phyloP scores from a whole-genome alignment of 116 monocot genomes.

The Cymodocea nodosa region DNA sequence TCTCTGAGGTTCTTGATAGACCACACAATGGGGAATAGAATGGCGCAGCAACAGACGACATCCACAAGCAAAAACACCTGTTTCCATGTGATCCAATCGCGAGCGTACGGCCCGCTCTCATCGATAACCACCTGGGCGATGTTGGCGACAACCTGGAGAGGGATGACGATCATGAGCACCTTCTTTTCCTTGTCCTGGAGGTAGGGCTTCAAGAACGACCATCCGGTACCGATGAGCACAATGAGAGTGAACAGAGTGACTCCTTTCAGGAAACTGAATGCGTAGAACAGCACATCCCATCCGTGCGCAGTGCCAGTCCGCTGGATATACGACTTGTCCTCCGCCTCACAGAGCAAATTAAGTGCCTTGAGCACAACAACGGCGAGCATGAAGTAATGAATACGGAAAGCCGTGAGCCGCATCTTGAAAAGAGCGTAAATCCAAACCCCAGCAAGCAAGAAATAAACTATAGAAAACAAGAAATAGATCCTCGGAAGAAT shows the following conservation, averaged over 20 bases:
- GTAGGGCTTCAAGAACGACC: conserved; percentile 57
- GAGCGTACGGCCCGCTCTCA: conserved; percentile 29
- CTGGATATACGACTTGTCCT: conserved; percentile 15
- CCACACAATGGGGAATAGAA: conserved; percentile 61
- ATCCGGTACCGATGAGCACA: conserved; percentile 47
- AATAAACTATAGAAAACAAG: conserved; percentile 29
- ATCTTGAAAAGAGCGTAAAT: conserved; percentile 12
- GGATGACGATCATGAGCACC: conserved; percentile 54
- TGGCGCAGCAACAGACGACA: conserved; percentile 52
- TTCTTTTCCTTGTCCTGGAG: conserved; percentile 56
- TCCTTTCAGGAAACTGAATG: conserved; percentile 46
- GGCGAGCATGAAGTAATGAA: conserved; percentile 42
- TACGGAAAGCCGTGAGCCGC: conserved; percentile 19
- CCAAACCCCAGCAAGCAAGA: conserved; percentile 24
- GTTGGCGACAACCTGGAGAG: conserved; percentile 54
- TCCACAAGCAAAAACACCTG: conserved; percentile 54
- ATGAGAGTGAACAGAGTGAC: conserved; percentile 45
- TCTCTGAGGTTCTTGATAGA: conserved; percentile 48
- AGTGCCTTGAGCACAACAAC: conserved; percentile 53
- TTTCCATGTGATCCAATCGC: conserved; percentile 43
- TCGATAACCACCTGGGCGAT: conserved; percentile 42
- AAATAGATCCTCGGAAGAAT: conserved; percentile 17
- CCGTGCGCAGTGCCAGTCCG: conserved; percentile 35
- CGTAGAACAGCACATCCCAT: conserved; percentile 46
- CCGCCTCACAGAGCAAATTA: conserved; percentile 26